Base-by-base conservation (phyloP, 805 yeast genomes). In the Candida hungchunana region DNA sequence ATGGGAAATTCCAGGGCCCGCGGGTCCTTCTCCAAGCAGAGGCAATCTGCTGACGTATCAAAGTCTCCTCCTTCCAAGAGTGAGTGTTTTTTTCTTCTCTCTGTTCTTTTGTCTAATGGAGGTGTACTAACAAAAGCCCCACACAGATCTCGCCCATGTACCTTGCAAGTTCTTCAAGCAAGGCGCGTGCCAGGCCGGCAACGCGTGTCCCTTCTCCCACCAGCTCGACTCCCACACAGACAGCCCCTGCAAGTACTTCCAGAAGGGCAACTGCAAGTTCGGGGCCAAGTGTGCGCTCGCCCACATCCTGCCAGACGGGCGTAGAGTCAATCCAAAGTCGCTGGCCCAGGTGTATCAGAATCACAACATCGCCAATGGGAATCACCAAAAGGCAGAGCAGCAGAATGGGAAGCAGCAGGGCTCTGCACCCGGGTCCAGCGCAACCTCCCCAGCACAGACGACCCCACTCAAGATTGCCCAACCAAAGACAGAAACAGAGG, bases 171-270 rank as follows among this genome's bases (percentile, higher is more conserved):
- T 90, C 66, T 90, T 70, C 59, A 70, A 76, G 39, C 96, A 89
- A 58, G 97, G 97, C 1, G 77, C 84, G 13, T 90, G 98, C 59
- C 97, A 89, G 60, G 97, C 97, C 1, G 97, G 97, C 10, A 69
- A 66, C 34, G 69, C 90, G 1, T 90, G 98, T 59, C 96, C 96
- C 2, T 90, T 90, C 56, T 79, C 93, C 22, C 98, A 90, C 58
- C 70, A 82, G 31, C 55, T 75, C 34, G 69, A 69, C 32, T 62
- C 62, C 36, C 64, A 66, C 3, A 53, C 65, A 23, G 79, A 73
- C 32, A 60, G 69, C 28, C 86, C 89, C 6, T 90, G 98, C 69
- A 89, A 88, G 67, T 90, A 89, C 61, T 90, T 86, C 59, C 93
- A 83, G 53, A 85, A 85, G 63, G 97, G 97, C n/a, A 87, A 88